These are phyloP conservation scores for Astragalus membranaceus DNA, from an alignment of 306 rosid species.

Conservation along the genomic window DNA sequence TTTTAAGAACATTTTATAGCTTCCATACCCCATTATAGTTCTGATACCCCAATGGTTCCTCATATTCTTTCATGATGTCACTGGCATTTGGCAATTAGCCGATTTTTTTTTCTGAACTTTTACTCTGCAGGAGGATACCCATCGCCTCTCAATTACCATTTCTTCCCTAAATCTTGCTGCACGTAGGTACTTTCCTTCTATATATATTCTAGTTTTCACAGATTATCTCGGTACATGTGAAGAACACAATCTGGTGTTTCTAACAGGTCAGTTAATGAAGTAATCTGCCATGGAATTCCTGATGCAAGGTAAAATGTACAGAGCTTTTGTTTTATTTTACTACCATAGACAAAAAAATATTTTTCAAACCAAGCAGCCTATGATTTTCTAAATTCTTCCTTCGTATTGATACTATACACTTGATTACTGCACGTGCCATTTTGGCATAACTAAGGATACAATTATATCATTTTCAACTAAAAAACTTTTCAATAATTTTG, in stretches of 20 bases:
- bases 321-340: neutral
- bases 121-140: constrained; percentile 84
- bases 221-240: constrained; percentile 14
- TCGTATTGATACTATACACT: neutral
- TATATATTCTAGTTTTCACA: constrained; percentile 9
- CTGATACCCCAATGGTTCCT: neutral
- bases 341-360: neutral
- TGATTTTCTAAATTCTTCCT: neutral
- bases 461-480: neutral
- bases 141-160: constrained; percentile 84
- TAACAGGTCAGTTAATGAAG: constrained; percentile 93
- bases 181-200: constrained; percentile 71
- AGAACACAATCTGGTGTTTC: constrained; percentile 7
- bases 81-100: neutral
- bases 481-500: neutral
- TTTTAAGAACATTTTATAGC: too few species aligned
- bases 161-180: constrained; percentile 99
- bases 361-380: neutral
- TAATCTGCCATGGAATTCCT: constrained; percentile 98
- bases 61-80: constrained; percentile 13
- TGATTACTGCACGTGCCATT: neutral
- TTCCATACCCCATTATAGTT: too few species aligned
- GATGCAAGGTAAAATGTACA: constrained; percentile 66
- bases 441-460: neutral
- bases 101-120: neutral